Evolutionary conservation across 208 protist species (phyloP), one percentile per base, ranked within the genome.

Genomic region (Novymonas esmeraldas): DNA sequence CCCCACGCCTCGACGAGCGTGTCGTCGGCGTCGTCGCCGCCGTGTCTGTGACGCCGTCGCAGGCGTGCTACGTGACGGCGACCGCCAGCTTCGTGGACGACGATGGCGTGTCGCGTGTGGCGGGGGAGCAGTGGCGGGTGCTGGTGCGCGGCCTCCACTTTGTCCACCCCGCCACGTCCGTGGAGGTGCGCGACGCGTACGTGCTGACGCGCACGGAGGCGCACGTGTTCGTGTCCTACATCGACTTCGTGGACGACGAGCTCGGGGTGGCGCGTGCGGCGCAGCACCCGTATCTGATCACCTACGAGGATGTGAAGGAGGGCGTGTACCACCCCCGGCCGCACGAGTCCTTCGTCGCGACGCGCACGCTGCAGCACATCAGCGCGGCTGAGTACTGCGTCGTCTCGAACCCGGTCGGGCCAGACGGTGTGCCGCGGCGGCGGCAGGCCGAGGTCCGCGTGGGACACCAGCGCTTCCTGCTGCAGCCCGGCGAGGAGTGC

Each of bases 321-420:
- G 56, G 73, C 20, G 20, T 44, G 2, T 94, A 94, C 77, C 75
- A 94, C 11, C 89, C 85, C 22, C 82, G 70, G 20, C 76, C 81
- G 46, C 26, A 87, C 34, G 89, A 97, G 76, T 60, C 80, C 29
- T 70, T 94, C 3, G 57, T 82, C 54, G 68, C 60, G 54, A 38
- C 45, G n/a, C 33, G 45, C 13, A 63, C 48, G 1, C 70, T 64
- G 50, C 74, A 76, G 0, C 55, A 86, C 14, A 82, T 99, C 9
- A 85, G 51, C 56, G 70, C 80, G 22, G 69, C 86, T 46, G 87
- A 98, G 72, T 99, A 97, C 86, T 96, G 93, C 65, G 89, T 99
- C 9, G 34, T 59, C 2, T 9, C 44, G 34, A 87, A 98, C 76
- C 94, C 97, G 26, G 57, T 98, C 39, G 84, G 78, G 41, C 13